Percentiles rank a stretch among this genome's conserved stretches.
Conservation (phyloP, 2,329 filamentous ascomycete genomes). For the Didymella arachidicola region DNA sequence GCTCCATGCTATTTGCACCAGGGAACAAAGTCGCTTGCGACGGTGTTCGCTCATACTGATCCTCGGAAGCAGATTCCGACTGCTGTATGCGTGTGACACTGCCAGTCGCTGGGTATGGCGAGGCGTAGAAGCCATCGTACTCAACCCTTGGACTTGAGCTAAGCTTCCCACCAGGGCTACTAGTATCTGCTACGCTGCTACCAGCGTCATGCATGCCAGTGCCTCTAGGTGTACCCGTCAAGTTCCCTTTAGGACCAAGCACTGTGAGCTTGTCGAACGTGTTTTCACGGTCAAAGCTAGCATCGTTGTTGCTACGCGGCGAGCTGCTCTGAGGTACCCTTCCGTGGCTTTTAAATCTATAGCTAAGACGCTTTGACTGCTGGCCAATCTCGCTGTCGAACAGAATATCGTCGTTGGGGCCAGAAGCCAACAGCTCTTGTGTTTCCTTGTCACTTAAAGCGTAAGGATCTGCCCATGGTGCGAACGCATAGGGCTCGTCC, state of each 20-base stretch:
- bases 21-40: conserved; percentile 38
- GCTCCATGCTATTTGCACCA: conserved; percentile 19
- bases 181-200: conserved; percentile 51
- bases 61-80: conserved; percentile 1
- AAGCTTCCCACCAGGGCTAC: conserved; percentile 40
- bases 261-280: conserved; percentile 47
- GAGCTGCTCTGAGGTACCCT: conserved; percentile 9
- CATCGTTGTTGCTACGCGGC: conserved; percentile 6
- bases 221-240: conserved; percentile 49
- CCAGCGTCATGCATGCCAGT: conserved; percentile 49
- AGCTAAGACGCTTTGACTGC: conserved; percentile 2
- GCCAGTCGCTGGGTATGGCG: conserved; percentile 30
- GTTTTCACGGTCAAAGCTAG: conserved; percentile 37
- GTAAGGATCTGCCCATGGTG: conserved; percentile 34
- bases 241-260: conserved; percentile 46
- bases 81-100: conserved; percentile 36
- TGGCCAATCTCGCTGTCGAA: conserved; percentile 28
- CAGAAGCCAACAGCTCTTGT: conserved; percentile 45
- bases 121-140: conserved; percentile 34
- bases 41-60: conserved; percentile 28
- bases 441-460: conserved; percentile 45
- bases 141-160: conserved; percentile 30
- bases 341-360: conserved; percentile 9
- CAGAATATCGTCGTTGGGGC: conserved; percentile 48
- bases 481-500: conserved; percentile 26